These are phyloP conservation scores for Ceratobasidium sp. DNA, from an alignment of 1,284 basidiomycete genomes.

Conservation along the genomic window DNA sequence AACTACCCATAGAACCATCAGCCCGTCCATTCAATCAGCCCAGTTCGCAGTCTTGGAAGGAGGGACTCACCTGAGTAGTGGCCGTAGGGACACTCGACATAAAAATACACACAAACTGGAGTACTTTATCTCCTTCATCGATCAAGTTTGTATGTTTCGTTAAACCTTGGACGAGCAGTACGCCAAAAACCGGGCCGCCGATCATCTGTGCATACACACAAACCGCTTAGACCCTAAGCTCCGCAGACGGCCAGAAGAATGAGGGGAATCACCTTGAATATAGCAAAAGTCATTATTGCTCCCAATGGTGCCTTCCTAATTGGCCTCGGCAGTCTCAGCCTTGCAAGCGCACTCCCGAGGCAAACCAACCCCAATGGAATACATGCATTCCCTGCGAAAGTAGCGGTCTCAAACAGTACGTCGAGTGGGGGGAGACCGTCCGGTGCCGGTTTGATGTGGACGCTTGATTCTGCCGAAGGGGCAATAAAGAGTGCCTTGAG, in stretches of 20 bases:
- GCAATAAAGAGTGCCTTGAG: constrained; percentile 78
- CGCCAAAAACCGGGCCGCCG: constrained; percentile 74
- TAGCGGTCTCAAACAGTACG: constrained; percentile 70
- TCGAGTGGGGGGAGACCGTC: constrained; percentile 80
- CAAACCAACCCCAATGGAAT: constrained; percentile 79
- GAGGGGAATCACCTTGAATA: constrained; percentile 59
- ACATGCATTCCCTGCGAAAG: constrained; percentile 75
- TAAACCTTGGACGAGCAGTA: constrained; percentile 68
- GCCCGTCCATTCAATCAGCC: too few relatives aligned
- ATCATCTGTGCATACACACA: constrained; percentile 59
- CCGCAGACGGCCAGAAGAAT: too few relatives aligned
- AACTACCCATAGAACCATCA: too few relatives aligned
- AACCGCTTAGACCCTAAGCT: too few relatives aligned
- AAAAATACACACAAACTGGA: constrained; percentile 76
- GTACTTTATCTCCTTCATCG: constrained; percentile 65
- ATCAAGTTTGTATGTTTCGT: constrained; percentile 62
- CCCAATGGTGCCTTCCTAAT: constrained; percentile 66
- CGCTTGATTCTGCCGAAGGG: constrained; percentile 59
- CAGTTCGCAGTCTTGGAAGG: too few relatives aligned
- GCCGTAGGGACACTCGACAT: constrained; percentile 72
- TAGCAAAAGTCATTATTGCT: constrained; percentile 69
- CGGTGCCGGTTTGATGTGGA: constrained; percentile 65
- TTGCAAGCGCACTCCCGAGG: constrained; percentile 77
- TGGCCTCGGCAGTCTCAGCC: constrained; percentile 65
- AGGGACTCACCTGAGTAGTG: constrained; percentile 69